These are phyloP conservation scores for Sicyos edulis DNA, from an alignment of 306 rosid genomes.

Conservation along the genomic window DNA sequence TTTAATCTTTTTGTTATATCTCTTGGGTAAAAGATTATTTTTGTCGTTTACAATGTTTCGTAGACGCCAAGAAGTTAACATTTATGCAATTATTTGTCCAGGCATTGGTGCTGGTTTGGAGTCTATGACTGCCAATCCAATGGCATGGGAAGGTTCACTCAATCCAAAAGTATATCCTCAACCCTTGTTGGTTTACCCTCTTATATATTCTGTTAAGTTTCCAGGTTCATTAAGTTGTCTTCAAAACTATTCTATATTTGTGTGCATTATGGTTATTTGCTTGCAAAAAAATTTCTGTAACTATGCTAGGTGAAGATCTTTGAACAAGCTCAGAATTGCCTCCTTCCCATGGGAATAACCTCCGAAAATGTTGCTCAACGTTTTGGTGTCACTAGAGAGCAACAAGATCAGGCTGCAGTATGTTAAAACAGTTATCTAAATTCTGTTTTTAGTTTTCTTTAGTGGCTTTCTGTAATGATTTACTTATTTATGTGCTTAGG, in stretches of 20 bases:
- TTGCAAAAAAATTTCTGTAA: conserved; percentile 11
- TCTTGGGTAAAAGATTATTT: neutral
- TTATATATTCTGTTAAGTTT: neutral
- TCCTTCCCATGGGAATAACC: conserved; percentile 92
- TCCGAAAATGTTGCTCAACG: conserved; percentile 91
- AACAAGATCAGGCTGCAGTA: conserved; percentile 96
- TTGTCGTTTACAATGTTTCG: neutral
- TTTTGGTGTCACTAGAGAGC: conserved; percentile 78
- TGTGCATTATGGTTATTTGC: conserved; percentile 9
- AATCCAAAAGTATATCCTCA: conserved; percentile 63
- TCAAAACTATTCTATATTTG: neutral
- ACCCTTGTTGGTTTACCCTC: neutral
- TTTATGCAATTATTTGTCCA: conserved; percentile 18
- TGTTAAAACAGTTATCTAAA: conserved; percentile 36
- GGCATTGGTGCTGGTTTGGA: conserved; percentile 98
- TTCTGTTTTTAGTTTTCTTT: neutral
- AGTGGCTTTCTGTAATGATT: conserved; percentile 15
- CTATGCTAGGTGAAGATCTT: conserved; percentile 52
- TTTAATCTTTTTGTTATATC: neutral
- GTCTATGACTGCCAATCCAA: conserved; percentile 70
- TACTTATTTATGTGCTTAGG: conserved; percentile 37
- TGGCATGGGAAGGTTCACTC: conserved; percentile 92
- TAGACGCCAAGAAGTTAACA: neutral
- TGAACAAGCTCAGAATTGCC: conserved; percentile 85
- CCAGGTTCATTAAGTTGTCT: neutral